phyloP scores from a whole-genome alignment of 805 yeast species.

The Ogataea philodendri region DNA sequence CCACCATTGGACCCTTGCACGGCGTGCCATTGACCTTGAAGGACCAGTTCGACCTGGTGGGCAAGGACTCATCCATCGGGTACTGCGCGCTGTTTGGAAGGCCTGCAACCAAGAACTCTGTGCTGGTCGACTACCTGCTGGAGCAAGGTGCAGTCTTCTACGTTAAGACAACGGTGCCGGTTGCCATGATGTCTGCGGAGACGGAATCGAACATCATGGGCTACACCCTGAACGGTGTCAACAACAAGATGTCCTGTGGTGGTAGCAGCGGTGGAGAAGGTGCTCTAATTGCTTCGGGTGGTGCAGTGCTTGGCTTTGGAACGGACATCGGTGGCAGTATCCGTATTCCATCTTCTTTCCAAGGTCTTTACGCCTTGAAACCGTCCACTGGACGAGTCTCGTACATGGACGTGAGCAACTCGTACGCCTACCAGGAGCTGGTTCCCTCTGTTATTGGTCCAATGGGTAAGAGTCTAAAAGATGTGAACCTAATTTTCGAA shows the following conservation, averaged over 20 bases:
- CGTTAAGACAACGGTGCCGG: constrained; percentile 44
- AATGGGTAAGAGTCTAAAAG: constrained; percentile 30
- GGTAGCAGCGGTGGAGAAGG: constrained; percentile 50
- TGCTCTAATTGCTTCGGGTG: constrained; percentile 32
- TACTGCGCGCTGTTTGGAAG: constrained; percentile 36
- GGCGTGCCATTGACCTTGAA: constrained; percentile 54
- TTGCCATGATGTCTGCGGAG: constrained; percentile 42
- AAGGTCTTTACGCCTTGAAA: constrained; percentile 36
- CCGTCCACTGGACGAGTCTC: constrained; percentile 37
- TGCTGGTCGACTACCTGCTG: constrained; percentile 34
- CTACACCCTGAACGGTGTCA: constrained; percentile 37
- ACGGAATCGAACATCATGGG: constrained; percentile 39
- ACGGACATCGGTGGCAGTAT: constrained; percentile 42
- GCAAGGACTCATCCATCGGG: constrained; percentile 50
- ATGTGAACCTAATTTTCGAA: constrained; percentile 37
- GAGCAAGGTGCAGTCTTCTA: constrained; percentile 42
- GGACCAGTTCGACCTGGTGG: constrained; percentile 47
- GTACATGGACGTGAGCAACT: constrained; percentile 30
- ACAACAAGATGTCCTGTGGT: constrained; percentile 38
- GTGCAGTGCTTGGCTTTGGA: constrained; percentile 37
- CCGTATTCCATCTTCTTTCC: constrained; percentile 33
- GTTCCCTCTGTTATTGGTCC: constrained; percentile 38
- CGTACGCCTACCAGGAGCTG: constrained; percentile 33
- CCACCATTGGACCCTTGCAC: constrained; percentile 59
- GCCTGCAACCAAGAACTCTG: constrained; percentile 31